Evolutionary conservation across 176 grass and related monocot genomes (phyloP), one percentile per base, ranked within the genome.

Genomic region (Juncus effusus): DNA sequence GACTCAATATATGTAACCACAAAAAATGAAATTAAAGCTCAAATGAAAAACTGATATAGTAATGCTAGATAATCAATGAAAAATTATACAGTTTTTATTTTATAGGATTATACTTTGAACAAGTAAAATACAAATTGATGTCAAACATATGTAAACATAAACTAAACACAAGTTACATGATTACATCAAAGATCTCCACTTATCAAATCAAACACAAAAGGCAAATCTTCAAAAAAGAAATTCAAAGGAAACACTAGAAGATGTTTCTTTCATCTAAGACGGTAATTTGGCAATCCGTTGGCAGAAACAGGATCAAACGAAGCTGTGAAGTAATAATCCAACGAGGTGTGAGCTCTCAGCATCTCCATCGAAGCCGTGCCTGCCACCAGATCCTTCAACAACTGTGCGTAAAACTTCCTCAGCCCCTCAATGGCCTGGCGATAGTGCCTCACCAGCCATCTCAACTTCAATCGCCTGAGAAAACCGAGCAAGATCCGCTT

Each of bases 291-390:
- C 40, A 85, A 73, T 3, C 81, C 78, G 13, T 60, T 63, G 28
- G 82, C 72, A 66, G 71, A 76, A 49, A 73, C 45, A 57, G 41
- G 78, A 38, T 79, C 73, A 36, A 90, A 90, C 2, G 82, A 49
- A 1, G 82, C 75, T 14, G 51, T 60, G 60, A 62, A 80, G 35
- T 82, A 75, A 80, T 60, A 67, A 28, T 85, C 82, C 55, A 85
- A 4, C 59, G 75, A 72, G 57, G 40, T 40, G 8, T 76, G 82
- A 6, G 50, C 3, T 58, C 38, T 74, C 6, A 82, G 52, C 60
- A 79, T 73, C 42, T 79, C 70, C 7, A 85, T 6, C 7, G 83
- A 79, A 59, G 57, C 60, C 13, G 56, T 71, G 41, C 86, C 86
- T 16, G 75, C 78, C 36, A 82, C 8, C 61, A 90, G 65, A 40